Percentiles rank a stretch among this genome's conserved stretches.
These are phyloP conservation scores for Boletus sp. DNA, from an alignment of 768 basidiomycete species.

Conservation along the genomic window DNA sequence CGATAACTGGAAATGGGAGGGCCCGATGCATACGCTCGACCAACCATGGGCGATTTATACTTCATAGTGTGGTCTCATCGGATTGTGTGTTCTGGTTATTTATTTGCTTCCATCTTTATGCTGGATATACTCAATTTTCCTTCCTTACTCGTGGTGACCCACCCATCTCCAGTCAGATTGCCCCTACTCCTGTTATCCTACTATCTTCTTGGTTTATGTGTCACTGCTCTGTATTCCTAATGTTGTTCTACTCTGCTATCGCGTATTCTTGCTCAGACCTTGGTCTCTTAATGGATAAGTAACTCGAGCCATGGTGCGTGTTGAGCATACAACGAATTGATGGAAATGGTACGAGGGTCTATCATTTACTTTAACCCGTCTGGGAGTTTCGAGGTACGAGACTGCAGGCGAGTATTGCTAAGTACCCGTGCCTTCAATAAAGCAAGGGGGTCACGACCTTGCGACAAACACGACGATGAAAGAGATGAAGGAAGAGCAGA, in stretches of 20 bases:
- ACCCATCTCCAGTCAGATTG: conserved; percentile 30
- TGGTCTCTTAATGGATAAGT: conserved; percentile 32
- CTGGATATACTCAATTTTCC: conserved; percentile 39
- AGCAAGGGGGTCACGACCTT: conserved; percentile 32
- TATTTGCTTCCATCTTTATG: conserved; percentile 39
- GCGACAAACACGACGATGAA: conserved; percentile 17
- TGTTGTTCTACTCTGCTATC: conserved; percentile 64
- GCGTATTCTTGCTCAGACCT: conserved; percentile 38
- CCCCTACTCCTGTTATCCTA: conserved; percentile 34
- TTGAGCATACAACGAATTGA: conserved; percentile 12
- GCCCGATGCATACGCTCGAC: conserved; percentile 59
- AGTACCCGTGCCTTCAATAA: conserved; percentile 55
- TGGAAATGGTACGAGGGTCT: background rate
- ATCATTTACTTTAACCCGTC: conserved; percentile 14
- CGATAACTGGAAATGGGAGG: conserved; percentile 70
- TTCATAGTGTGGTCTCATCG: conserved; percentile 25
- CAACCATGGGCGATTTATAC: conserved; percentile 71
- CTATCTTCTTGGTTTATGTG: conserved; percentile 43
- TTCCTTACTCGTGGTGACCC: conserved; percentile 25
- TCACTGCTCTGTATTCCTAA: conserved; percentile 50
- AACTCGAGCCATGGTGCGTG: conserved; percentile 13
- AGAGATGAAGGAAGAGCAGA: conserved; percentile 23
- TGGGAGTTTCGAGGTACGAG: conserved; percentile 26
- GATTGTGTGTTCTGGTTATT: conserved; percentile 37
- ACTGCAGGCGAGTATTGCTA: conserved; percentile 49